A percentile compares a stretch with the other conserved stretches of the same genome.
Evolutionary conservation across 1,139 yeast genomes (phyloP).

Genomic region (Suhomyces bribrorum): DNA sequence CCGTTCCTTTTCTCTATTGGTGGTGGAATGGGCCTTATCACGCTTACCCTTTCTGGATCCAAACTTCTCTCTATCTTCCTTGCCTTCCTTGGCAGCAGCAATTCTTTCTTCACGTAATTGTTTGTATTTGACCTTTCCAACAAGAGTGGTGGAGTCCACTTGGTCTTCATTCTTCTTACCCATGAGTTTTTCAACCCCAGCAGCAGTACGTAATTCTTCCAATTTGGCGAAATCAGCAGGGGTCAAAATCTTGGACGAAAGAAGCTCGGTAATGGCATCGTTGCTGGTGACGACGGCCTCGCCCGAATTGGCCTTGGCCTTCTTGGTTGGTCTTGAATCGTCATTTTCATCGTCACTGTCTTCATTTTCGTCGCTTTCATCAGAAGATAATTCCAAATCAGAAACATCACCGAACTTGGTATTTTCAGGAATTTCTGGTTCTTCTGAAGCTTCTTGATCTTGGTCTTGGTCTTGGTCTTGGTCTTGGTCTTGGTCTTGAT

Average conservation of each 20-base stretch:
- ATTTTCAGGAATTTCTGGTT: slow-evolving; percentile 19
- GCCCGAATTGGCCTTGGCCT: slow-evolving; percentile 19
- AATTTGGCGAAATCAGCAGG: slow-evolving; percentile 97
- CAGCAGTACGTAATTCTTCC: slow-evolving; percentile 80
- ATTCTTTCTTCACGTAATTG: slow-evolving; percentile 87
- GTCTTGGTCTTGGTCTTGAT: slow-evolving; percentile 38
- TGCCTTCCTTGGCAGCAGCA: slow-evolving; percentile 84
- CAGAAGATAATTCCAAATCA: slow-evolving; percentile 39
- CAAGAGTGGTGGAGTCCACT: slow-evolving; percentile 75
- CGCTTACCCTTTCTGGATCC: slow-evolving; percentile 87
- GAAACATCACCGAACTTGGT: slow-evolving; percentile 35
- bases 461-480: slow-evolving; percentile 43
- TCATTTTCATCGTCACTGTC: slow-evolving; percentile 26
- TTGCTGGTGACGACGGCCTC: slow-evolving; percentile 22
- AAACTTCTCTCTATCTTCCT: slow-evolving; percentile 87
- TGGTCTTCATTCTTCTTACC: slow-evolving; percentile 72
- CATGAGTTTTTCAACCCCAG: slow-evolving; percentile 78
- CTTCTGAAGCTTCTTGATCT: slow-evolving; percentile 31
- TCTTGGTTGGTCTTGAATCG: slow-evolving; percentile 28
- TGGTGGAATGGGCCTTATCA: slow-evolving; percentile 80
- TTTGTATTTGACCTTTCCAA: slow-evolving; percentile 86
- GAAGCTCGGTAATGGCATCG: slow-evolving; percentile 61
- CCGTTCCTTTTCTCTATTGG: slow-evolving; percentile 93
- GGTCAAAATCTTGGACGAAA: slow-evolving; percentile 77
- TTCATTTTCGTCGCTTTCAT: slow-evolving; percentile 34